Evolutionary conservation across 1,284 basidiomycete species (phyloP).

Genomic region (Ceratobasidium papillatum): DNA sequence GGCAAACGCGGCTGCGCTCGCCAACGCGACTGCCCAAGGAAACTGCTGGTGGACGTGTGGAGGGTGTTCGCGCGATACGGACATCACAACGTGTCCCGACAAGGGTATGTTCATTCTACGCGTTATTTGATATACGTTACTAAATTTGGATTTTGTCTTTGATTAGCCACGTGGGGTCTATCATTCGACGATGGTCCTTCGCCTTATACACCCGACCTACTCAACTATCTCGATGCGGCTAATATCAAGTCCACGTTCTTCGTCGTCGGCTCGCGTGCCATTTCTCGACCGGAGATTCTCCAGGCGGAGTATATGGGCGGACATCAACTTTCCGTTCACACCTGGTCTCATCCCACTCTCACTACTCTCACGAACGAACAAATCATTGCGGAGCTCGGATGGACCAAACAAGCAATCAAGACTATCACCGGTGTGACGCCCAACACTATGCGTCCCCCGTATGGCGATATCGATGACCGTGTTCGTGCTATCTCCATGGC

Average conservation of each 20-base stretch:
- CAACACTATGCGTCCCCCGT: conserved; percentile 50
- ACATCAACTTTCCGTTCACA: conserved; percentile 55
- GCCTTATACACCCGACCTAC: conserved; percentile 56
- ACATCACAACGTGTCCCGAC: conserved; percentile 60
- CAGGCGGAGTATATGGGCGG: conserved; percentile 48
- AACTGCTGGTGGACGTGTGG: conserved; percentile 79
- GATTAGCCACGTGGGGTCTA: conserved; percentile 32
- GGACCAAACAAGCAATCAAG: conserved; percentile 55
- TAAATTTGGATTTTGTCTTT: background rate
- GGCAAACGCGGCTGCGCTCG: conserved; percentile 65
- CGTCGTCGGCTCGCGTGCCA: conserved; percentile 60
- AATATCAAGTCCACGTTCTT: conserved; percentile 65
- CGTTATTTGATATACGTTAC: conserved; percentile 2
- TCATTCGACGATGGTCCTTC: conserved; percentile 61
- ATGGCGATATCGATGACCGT: conserved; percentile 58
- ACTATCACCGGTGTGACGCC: conserved; percentile 48
- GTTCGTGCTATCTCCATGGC: conserved; percentile 58
- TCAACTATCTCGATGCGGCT: conserved; percentile 58
- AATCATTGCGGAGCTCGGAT: conserved; percentile 62
- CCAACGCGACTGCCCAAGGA: conserved; percentile 57
- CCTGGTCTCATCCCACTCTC: conserved; percentile 50
- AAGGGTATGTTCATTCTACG: conserved; percentile 56
- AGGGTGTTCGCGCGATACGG: conserved; percentile 58
- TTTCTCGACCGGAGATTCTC: conserved; percentile 47
- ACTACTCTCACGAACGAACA: conserved; percentile 58